A percentile compares a stretch with the other conserved stretches of the same genome.
These are phyloP conservation scores for Citrus glauca DNA, from an alignment of 345 rosid genomes.

Conservation along the genomic window DNA sequence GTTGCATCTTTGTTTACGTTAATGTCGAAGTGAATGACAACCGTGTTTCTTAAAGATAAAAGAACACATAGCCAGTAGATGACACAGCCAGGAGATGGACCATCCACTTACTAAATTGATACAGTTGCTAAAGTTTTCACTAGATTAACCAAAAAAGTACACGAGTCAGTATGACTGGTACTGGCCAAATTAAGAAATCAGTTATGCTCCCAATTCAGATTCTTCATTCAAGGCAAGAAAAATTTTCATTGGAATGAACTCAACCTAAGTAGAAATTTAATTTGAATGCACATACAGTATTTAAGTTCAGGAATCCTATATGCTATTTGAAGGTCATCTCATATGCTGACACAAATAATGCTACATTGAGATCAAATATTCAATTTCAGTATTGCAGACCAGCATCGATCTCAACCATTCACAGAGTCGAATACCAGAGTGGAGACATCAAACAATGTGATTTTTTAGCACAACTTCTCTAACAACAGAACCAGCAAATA, in stretches of 20 bases:
- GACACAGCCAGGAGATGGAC: background rate
- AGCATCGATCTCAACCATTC: background rate
- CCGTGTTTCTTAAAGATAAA: constrained; percentile 8
- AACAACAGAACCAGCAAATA: background rate
- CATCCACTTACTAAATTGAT: background rate
- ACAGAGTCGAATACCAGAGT: background rate
- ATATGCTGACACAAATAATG: background rate
- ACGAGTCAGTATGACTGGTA: background rate
- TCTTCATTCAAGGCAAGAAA: background rate
- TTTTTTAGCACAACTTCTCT: background rate
- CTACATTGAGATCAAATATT: background rate
- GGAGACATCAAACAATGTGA: background rate
- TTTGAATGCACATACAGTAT: background rate
- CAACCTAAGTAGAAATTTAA: background rate
- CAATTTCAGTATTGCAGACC: background rate
- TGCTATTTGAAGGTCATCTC: background rate
- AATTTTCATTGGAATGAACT: background rate
- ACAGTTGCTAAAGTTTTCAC: background rate
- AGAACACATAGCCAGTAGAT: background rate
- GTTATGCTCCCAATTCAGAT: background rate
- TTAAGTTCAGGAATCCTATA: background rate
- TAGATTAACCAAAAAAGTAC: background rate
- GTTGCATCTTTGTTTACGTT: constrained; percentile 4
- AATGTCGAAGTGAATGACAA: background rate
- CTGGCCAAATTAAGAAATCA: background rate